Evolutionary conservation across 768 basidiomycete species (phyloP).

Genomic region (Amyloporia xantha): DNA sequence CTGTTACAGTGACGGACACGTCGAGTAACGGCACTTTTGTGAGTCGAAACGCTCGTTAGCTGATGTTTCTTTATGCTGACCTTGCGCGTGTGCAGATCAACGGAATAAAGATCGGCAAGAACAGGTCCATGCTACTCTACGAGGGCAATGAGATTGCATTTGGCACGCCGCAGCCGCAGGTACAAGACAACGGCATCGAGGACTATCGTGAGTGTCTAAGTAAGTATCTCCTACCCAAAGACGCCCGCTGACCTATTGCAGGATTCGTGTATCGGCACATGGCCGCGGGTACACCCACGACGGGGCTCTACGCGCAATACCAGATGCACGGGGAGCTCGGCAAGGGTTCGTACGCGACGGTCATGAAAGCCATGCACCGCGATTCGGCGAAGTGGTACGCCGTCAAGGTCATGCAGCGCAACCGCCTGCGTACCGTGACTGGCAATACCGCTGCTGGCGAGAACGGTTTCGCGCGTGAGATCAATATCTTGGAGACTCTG

Average conservation of each 20-base stretch:
- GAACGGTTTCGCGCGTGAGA: conserved; percentile 57
- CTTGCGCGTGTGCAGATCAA: conserved; percentile 53
- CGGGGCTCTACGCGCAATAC: conserved; percentile 58
- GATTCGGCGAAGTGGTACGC: conserved; percentile 71
- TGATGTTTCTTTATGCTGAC: neutral
- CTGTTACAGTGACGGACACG: conserved; percentile 45
- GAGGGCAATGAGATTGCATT: conserved; percentile 88
- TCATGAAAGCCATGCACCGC: conserved; percentile 74
- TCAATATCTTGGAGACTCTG: conserved; percentile 69
- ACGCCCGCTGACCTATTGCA: conserved; percentile 20
- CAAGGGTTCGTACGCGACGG: conserved; percentile 87
- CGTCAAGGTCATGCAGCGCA: conserved; percentile 76
- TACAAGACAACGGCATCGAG: conserved; percentile 40
- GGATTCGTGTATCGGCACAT: conserved; percentile 70
- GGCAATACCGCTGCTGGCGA: conserved; percentile 10
- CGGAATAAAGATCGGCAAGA: conserved; percentile 54
- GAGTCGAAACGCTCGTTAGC: too few relatives aligned
- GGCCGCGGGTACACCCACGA: conserved; percentile 34
- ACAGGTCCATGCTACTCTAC: conserved; percentile 46
- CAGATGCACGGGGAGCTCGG: conserved; percentile 71
- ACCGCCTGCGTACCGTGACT: conserved; percentile 30
- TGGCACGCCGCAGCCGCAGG: conserved; percentile 49
- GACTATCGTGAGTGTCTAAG: conserved; percentile 80
- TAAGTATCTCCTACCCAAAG: too few relatives aligned
- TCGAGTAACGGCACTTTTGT: conserved; percentile 76